These are phyloP conservation scores for Lolium multiflorum DNA, from an alignment of 176 grass and related monocot genomes.

Conservation along the genomic window DNA sequence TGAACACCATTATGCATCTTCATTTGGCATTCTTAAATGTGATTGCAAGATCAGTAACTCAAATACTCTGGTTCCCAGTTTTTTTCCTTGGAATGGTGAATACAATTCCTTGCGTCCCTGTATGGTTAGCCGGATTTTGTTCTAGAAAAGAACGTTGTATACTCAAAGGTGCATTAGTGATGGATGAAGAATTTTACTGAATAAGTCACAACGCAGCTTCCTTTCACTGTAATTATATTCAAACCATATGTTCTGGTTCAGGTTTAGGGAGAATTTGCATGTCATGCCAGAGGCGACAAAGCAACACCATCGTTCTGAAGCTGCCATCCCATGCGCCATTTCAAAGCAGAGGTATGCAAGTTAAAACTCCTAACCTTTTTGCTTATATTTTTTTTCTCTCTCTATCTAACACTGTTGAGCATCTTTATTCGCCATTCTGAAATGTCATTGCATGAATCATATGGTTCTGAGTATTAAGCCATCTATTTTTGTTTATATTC, in stretches of 20 bases:
- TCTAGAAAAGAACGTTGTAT: background rate
- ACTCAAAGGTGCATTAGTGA: background rate
- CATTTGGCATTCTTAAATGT: background rate
- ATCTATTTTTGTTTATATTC: background rate
- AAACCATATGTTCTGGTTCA: background rate
- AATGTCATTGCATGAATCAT: background rate
- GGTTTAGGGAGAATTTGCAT: background rate
- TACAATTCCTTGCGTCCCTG: background rate
- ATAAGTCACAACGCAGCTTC: background rate
- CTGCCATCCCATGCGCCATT: background rate
- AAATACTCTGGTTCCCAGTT: background rate
- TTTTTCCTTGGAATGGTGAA: background rate
- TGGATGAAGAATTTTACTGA: background rate
- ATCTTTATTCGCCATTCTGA: background rate
- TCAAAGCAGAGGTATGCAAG: background rate
- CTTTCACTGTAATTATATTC: background rate
- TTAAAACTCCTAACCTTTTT: background rate
- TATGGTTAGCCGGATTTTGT: background rate
- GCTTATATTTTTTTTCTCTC: background rate
- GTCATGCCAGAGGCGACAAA: too few species aligned
- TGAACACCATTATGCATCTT: constrained; percentile 1
- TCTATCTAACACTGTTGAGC: background rate
- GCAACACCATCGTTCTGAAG: background rate
- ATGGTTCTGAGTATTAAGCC: background rate
- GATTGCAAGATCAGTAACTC: background rate